phyloP scores from a whole-genome alignment of 257 asterid species.

The Agastache rugosa region DNA sequence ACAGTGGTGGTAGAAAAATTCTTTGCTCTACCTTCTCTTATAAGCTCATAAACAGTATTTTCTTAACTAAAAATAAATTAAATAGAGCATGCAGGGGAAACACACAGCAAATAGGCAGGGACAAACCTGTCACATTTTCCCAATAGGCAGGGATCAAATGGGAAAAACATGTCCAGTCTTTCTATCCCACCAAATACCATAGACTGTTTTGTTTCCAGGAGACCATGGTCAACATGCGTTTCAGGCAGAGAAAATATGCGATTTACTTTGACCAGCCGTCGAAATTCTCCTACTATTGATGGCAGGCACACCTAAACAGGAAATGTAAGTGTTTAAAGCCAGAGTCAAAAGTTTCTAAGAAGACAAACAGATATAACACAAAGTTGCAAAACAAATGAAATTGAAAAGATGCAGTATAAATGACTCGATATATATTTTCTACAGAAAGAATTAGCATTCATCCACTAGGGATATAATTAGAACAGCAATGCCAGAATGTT shows the following conservation, averaged over 20 bases:
- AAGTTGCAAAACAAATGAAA: neutral
- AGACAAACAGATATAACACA: neutral
- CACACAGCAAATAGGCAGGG: neutral
- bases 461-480: neutral
- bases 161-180: conserved; percentile 87
- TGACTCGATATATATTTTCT: too few relatives aligned
- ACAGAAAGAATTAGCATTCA: neutral
- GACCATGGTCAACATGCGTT: conserved; percentile 42
- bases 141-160: conserved; percentile 89
- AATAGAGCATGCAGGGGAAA: neutral
- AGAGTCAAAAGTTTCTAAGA: conserved; percentile 12
- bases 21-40: too few relatives aligned
- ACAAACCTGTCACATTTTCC: conserved; percentile 83
- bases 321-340: conserved; percentile 21
- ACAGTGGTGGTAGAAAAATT: neutral
- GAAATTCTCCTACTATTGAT: conserved; percentile 85
- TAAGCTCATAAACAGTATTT: neutral
- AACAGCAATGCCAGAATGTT: neutral
- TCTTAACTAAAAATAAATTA: neutral
- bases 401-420: neutral
- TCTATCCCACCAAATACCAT: conserved; percentile 74
- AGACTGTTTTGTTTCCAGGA: conserved; percentile 67
- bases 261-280: conserved; percentile 59
- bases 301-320: conserved; percentile 80
- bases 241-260: conserved; percentile 56